Base-by-base conservation (phyloP, 2,329 filamentous ascomycete genomes). In the Lecanicillium sp. region DNA sequence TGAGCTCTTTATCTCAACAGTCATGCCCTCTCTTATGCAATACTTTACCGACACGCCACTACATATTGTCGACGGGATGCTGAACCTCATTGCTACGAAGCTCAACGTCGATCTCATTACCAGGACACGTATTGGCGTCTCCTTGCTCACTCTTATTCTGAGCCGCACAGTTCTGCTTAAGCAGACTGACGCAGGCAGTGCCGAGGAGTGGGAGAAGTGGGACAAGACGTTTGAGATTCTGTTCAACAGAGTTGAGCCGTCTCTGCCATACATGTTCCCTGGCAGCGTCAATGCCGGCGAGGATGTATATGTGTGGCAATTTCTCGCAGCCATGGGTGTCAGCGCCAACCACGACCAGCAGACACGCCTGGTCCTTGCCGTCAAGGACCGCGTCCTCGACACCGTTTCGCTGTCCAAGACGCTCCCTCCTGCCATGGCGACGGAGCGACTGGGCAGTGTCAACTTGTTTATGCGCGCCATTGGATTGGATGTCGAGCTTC, bases 381-480 rank as follows among this genome's bases (percentile, higher is more conserved):
- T 98, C 51, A 98, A 96, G 75, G 92, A 98, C 54, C 83, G 90
- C 38, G 92, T 98, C 43, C 94, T 96, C 77, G 89, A 95, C 57
- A 96, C 92, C 0, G 87, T 98, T 9, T 70, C 75, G 20, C 78
- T 94, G 37, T 83, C 86, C 52, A 95, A 95, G 71, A 90, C 86
- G 2, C 70, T 98, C 25, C 90, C 92, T 14, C 73, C 81, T 13
- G 84, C 92, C 41, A 86, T 96, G 79, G 81, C 85, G 11, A 79
- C 79, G 43, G 80, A 86, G 56, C 81, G 90, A 43, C 70, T 95
- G 42, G 82, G 83, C 42, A 95, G 95, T 55, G 92, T 98, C 49
- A 98, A 98, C 58, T 67, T 98, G 40, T 98, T 98, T 62, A 95
- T 98, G 89, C 83, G 88, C 54, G 92, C 90, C 40, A 95, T 98